Evolutionary conservation across 2,329 filamentous ascomycete species (phyloP), one percentile per base, ranked within the genome.

Genomic region (Xylaria sp.): DNA sequence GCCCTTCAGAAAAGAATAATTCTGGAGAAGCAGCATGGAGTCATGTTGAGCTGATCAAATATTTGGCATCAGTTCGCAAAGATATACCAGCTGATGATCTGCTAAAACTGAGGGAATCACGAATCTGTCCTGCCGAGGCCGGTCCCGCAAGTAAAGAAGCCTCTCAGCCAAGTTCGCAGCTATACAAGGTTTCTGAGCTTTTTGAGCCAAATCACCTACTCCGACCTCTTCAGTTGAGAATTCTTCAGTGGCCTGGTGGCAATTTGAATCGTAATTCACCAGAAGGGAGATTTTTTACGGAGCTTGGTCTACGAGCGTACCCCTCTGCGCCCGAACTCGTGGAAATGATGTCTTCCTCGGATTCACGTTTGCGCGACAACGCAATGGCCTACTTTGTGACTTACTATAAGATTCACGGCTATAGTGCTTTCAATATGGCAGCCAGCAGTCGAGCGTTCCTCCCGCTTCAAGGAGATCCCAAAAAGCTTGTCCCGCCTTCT

Each of bases 11-110:
- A 15, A 79, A 79, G 10, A 83, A 84, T n/a, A 86, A 86, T 31
- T 81, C 80, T 44, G 84, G 83, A 26, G 81, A 83, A 26, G 86
- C 86, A 68, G 90, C 90, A 79, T 97, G 93, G 93, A 97, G 93
- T 66, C 95, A 98, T 77, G 90, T 97, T 69, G 95, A 99, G 78
- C 84, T 99, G 31, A 94, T 99, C 80, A 95, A 94, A 74, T 99
- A 99, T 75, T 87, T 99, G 51, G 89, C 95, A 11, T 97, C 94
- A 9, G 96, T 99, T 33, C 89, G 89, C 68, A 88, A 92, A 61
- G 96, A 99, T 74, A 97, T 99, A 68, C 96, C 96, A 0, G 80
- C 82, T 10, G 90, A 90, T 59, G 96, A 99, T 78, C 87, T 97
- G 63, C 89, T 88, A 72, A 92, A 91, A 75, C 85, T 99, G 28